Evolutionary conservation across 805 yeast species (phyloP), one percentile per base, ranked within the genome.

Genomic region (Kuraishia floccosa): DNA sequence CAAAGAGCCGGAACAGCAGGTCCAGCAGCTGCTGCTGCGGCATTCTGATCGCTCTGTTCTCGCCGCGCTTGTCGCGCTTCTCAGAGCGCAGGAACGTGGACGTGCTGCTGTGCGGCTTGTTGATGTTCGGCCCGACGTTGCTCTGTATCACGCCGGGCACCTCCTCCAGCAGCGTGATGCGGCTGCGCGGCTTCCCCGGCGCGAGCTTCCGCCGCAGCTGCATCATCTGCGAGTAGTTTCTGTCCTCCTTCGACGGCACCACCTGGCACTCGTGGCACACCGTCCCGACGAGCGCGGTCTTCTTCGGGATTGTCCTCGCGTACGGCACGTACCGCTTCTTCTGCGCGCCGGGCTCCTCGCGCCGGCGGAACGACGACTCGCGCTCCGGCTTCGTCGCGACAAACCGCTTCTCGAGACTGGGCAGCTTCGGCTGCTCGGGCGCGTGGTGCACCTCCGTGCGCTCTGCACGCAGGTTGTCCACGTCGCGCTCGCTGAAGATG

Each of bases 11-110:
- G 72, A 91, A 91, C 42, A 91, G 60, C 41, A 83, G 59, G 54
- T 87, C 96, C 66, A 89, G 69, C 35, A 91, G 68, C 39, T 86
- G 96, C 51, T 82, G 84, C 60, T 83, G 76, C 24, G 94, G 95
- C 79, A 91, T 83, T 52, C 98, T 73, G 41, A 82, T 84, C 21
- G 96, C 94, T 49, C 94, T 78, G 31, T 91, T 93, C 41, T 83
- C 93, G 11, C 50, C 44, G 23, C 56, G 54, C 35, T 44, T 52
- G 41, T 63, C 59, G 40, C 59, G 60, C 17, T 62, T 56, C 40
- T 65, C 70, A 41, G 68, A 75, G 34, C 61, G 61, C 58, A 84
- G 68, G 63, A 85, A 79, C 26, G 72, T 68, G 18, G 87, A 76
- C 17, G 77, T 72, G 42, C 72, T 61, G 41, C 81, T 62, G n/a